Evolutionary conservation across 129 eudicot genomes (phyloP).

Genomic region (Scalesia atractyloides): DNA sequence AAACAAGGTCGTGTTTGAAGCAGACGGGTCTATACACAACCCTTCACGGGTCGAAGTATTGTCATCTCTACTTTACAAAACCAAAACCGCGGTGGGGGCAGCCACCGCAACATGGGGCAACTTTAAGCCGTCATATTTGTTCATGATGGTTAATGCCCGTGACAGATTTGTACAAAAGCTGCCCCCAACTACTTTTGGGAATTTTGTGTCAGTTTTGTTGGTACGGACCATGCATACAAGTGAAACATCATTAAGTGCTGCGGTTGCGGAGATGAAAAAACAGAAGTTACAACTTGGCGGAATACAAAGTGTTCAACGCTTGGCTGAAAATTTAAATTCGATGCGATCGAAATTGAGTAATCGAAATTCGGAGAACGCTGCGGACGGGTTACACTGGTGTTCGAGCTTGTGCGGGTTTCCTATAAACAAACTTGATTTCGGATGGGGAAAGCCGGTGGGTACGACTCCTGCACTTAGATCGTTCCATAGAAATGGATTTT

Average conservation of each 20-base stretch:
- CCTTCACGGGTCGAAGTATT: constrained; percentile 6
- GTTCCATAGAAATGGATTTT: neutral
- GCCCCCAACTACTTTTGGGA: neutral
- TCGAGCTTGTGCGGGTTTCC: neutral
- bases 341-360: neutral
- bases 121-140: neutral
- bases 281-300: neutral
- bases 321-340: neutral
- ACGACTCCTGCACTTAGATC: neutral
- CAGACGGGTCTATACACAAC: neutral
- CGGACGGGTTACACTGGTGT: neutral
- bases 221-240: neutral
- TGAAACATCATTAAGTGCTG: neutral
- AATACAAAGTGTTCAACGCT: neutral
- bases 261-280: neutral
- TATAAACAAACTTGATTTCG: neutral
- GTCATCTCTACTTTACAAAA: constrained; percentile 9
- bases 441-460: constrained; percentile 5
- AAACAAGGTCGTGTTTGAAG: neutral
- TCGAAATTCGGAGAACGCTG: neutral
- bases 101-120: neutral
- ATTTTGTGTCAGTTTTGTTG: neutral
- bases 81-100: constrained; percentile 3
- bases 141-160: neutral
- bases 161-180: neutral